Evolutionary conservation across 169 alveolate species (phyloP).

Genomic region (Eimeria tenella): DNA sequence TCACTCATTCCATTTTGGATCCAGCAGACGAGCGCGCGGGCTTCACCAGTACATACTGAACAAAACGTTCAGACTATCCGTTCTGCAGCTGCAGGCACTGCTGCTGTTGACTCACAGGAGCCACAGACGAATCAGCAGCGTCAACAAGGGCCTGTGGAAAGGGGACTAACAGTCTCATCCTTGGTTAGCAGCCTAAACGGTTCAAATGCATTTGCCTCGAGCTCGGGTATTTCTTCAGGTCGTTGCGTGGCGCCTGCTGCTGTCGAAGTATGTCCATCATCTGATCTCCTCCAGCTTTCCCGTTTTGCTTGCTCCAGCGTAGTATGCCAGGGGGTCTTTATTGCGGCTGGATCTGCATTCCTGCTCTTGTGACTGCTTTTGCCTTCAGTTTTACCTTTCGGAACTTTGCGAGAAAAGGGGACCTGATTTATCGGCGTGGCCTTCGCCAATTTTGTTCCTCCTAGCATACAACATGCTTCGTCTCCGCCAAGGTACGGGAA

Average conservation of each 20-base stretch:
- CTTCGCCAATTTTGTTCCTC: constrained; percentile 38
- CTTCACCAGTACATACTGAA: constrained; percentile 46
- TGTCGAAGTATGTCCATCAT: constrained; percentile 23
- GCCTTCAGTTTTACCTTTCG: constrained; percentile 43
- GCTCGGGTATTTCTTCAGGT: neutral
- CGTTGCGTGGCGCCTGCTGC: constrained; percentile 42
- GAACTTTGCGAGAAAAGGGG: constrained; percentile 23
- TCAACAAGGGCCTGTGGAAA: neutral
- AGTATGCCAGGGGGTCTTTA: neutral
- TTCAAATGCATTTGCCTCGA: neutral
- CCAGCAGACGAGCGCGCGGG: neutral
- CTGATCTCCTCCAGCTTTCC: neutral
- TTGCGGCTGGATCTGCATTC: neutral
- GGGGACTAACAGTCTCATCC: neutral
- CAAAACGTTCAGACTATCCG: constrained; percentile 45
- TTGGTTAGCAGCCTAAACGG: constrained; percentile 35
- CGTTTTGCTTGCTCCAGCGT: neutral
- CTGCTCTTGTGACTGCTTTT: neutral
- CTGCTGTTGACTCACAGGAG: neutral
- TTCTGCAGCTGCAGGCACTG: constrained; percentile 30
- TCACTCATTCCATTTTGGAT: constrained; percentile 58
- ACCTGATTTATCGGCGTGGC: neutral
- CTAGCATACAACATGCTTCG: constrained; percentile 53
- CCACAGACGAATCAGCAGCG: neutral
- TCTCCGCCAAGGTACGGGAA: constrained; percentile 41